phyloP scores from a whole-genome alignment of 257 asterid genomes.

The Fraxinus excelsior region DNA sequence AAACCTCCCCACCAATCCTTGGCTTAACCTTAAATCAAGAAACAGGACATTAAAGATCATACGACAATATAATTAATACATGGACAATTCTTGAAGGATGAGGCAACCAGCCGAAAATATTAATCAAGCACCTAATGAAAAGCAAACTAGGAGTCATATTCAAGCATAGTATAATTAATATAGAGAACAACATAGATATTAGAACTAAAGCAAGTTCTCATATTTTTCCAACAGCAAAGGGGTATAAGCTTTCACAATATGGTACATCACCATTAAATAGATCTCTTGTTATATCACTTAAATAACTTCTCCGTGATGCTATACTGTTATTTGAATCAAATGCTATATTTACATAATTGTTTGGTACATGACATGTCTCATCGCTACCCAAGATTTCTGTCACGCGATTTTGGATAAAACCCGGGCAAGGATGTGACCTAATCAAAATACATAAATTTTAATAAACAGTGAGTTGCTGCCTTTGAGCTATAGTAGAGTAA shows the following conservation, averaged over 20 bases:
- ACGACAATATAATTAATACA: background rate
- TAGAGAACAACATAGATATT: background rate
- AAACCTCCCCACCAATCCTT: background rate
- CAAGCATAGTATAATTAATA: background rate
- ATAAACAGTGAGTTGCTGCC: background rate
- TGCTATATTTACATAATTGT: background rate
- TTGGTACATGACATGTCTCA: background rate
- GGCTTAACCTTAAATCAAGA: background rate
- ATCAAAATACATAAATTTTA: background rate
- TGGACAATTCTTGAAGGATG: background rate
- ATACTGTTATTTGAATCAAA: background rate
- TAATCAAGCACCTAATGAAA: background rate
- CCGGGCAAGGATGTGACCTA: background rate
- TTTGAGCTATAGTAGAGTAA: background rate
- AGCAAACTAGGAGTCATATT: background rate
- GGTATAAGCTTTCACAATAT: background rate
- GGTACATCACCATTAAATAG: background rate
- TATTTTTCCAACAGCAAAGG: background rate
- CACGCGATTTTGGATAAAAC: background rate
- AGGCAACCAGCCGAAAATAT: background rate
- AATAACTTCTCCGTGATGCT: background rate
- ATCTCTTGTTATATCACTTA: background rate
- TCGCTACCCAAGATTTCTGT: background rate
- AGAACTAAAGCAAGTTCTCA: background rate
- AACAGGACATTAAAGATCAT: background rate